A percentile compares a stretch with the other conserved stretches of the same genome.
phyloP scores from a whole-genome alignment of 2,329 filamentous ascomycete genomes.

The Alternaria ethzedia region DNA sequence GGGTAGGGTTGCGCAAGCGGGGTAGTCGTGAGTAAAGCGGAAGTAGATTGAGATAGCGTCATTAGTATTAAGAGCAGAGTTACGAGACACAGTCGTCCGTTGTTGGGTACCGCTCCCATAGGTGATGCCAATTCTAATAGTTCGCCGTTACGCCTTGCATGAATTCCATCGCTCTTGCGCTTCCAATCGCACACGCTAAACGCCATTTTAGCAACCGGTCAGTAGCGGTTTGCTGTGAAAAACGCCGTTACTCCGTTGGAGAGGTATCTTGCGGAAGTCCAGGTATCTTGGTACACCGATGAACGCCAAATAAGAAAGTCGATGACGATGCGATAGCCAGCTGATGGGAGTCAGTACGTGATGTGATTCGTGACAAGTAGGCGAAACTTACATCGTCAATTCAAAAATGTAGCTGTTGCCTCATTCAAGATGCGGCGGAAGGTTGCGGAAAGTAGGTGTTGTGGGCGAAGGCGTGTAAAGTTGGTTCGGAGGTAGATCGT shows the following conservation, averaged over 20 bases:
- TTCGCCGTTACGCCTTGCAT: slow-evolving; percentile 21
- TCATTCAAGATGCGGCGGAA: neutral
- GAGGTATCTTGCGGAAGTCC: slow-evolving; percentile 33
- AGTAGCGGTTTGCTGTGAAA: slow-evolving; percentile 17
- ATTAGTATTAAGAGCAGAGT: slow-evolving; percentile 45
- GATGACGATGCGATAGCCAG: slow-evolving; percentile 6
- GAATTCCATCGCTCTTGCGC: slow-evolving; percentile 18
- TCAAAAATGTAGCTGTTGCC: neutral
- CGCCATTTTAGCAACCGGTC: slow-evolving; percentile 14
- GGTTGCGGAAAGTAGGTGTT: neutral
- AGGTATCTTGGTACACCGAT: slow-evolving; percentile 5
- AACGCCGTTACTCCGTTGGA: slow-evolving; percentile 39
- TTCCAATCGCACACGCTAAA: slow-evolving; percentile 26
- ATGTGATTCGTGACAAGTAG: neutral
- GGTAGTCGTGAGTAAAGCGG: slow-evolving; percentile 27
- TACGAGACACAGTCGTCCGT: slow-evolving; percentile 26
- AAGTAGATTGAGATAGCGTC: slow-evolving; percentile 32
- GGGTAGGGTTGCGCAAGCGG: slow-evolving; percentile 15
- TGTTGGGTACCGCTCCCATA: slow-evolving; percentile 17
- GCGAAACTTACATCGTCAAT: slow-evolving; percentile 2
- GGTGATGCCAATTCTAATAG: slow-evolving; percentile 15
- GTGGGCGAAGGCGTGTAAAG: neutral
- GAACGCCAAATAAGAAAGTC: slow-evolving; percentile 14
- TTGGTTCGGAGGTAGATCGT: neutral
- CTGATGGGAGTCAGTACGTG: neutral